phyloP scores from a whole-genome alignment of 2,329 filamentous ascomycete species.

The Xylaria sp. region DNA sequence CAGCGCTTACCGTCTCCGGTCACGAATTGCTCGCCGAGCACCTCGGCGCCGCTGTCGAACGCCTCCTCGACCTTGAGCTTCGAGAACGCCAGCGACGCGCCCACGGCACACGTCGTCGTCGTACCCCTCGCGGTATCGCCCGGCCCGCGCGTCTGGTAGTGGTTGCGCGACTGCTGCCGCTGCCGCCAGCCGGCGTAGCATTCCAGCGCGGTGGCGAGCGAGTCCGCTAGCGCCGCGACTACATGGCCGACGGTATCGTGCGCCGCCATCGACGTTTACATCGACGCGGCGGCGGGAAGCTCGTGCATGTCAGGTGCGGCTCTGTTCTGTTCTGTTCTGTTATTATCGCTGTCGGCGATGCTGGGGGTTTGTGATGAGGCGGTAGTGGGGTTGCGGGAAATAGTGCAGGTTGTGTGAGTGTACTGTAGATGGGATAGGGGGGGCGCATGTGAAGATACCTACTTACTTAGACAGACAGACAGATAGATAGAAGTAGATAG shows the following conservation, averaged over 20 bases:
- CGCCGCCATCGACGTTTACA: constrained; percentile 36
- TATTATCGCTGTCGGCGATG: background rate
- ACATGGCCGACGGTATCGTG: constrained; percentile 39
- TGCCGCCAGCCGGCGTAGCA: constrained; percentile 46
- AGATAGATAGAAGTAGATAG: too few relatives aligned
- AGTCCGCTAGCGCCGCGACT: constrained; percentile 40
- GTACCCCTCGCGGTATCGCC: constrained; percentile 1
- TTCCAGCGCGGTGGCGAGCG: constrained; percentile 41
- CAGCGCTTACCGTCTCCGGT: constrained; percentile 43
- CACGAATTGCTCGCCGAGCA: constrained; percentile 45
- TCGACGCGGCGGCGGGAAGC: background rate
- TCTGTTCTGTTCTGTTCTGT: too few relatives aligned
- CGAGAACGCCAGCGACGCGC: constrained; percentile 44
- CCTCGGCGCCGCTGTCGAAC: constrained; percentile 42
- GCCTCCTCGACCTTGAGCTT: constrained; percentile 40
- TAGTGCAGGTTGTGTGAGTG: too few relatives aligned
- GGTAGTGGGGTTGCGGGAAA: too few relatives aligned
- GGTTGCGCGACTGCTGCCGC: constrained; percentile 42
- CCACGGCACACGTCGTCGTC: constrained; percentile 40
- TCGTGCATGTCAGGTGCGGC: background rate
- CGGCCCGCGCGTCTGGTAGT: constrained; percentile 37
- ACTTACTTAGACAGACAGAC: too few relatives aligned
- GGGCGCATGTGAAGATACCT: too few relatives aligned
- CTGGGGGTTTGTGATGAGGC: too few relatives aligned
- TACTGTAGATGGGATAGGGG: too few relatives aligned